Evolutionary conservation across 2,329 filamentous ascomycete species (phyloP).

Genomic region (Hymenoscyphus scutula): DNA sequence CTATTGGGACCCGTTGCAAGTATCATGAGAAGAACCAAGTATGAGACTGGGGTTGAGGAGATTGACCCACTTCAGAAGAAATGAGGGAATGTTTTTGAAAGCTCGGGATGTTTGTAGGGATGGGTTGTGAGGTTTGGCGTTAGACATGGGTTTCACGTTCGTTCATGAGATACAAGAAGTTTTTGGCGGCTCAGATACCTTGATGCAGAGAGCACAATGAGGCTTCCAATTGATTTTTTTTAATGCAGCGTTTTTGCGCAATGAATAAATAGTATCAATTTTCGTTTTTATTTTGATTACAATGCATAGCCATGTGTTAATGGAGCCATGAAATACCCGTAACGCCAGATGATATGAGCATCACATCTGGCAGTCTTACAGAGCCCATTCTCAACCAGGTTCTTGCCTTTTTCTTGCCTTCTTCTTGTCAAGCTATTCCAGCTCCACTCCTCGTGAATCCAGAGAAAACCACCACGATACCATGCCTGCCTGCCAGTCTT

Average conservation of each 20-base stretch:
- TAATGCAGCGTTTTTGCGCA: not conserved
- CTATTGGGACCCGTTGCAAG: slow-evolving; percentile 89
- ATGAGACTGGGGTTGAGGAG: slow-evolving; percentile 60
- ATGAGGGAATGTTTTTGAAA: slow-evolving; percentile 21
- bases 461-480: no score
- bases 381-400: slow-evolving; percentile 18
- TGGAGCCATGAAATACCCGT: not conserved
- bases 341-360: not conserved
- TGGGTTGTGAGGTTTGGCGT: slow-evolving; percentile 28
- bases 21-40: slow-evolving; percentile 78
- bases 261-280: slow-evolving; percentile 4
- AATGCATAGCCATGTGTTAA: not conserved
- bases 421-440: no score
- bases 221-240: slow-evolving; percentile 18
- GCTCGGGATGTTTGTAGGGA: slow-evolving; percentile 21
- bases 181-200: slow-evolving; percentile 32
- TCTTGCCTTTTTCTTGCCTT: no score
- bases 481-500: no score
- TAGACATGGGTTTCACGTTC: slow-evolving; percentile 33
- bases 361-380: not conserved
- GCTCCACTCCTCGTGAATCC: not conserved
- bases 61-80: slow-evolving; percentile 61
- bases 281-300: not conserved
- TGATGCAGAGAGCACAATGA: slow-evolving; percentile 30
- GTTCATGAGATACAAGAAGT: slow-evolving; percentile 31